Evolutionary conservation across 306 rosid species (phyloP).

Genomic region (Prunus mume): DNA sequence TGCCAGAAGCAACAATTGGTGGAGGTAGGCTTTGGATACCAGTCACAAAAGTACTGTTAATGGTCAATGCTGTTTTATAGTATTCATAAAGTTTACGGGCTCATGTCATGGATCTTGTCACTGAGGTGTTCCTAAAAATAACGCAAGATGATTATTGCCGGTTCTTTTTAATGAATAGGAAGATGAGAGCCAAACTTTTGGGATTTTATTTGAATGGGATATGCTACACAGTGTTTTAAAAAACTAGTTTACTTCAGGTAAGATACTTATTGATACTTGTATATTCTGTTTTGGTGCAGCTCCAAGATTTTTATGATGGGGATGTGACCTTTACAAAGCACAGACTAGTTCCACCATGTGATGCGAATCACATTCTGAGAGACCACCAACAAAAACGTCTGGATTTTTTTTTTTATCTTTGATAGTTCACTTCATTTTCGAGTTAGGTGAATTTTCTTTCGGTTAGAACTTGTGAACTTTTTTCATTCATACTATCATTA

Average conservation of each 20-base stretch:
- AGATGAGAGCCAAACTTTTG: no score
- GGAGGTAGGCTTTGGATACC: slow-evolving; percentile 58
- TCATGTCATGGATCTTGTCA: background rate
- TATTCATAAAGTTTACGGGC: background rate
- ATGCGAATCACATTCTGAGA: background rate
- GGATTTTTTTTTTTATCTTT: background rate
- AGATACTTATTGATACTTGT: no score
- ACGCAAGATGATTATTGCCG: background rate
- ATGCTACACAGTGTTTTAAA: background rate
- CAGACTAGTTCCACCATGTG: background rate
- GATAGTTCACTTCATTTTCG: background rate
- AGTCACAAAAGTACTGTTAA: background rate
- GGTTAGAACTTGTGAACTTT: background rate
- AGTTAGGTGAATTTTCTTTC: background rate
- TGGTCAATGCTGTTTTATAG: background rate
- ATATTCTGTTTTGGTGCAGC: slow-evolving; percentile 36
- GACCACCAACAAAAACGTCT: background rate
- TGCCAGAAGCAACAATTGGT: slow-evolving; percentile 94
- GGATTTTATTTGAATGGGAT: no score
- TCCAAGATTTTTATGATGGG: slow-evolving; percentile 52
- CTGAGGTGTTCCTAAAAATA: background rate
- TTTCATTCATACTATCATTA: background rate
- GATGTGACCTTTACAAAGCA: background rate
- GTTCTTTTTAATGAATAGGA: no score
- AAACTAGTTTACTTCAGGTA: background rate